Evolutionary conservation across 2,329 filamentous ascomycete genomes (phyloP).

Genomic region (Cytospora leucostoma): DNA sequence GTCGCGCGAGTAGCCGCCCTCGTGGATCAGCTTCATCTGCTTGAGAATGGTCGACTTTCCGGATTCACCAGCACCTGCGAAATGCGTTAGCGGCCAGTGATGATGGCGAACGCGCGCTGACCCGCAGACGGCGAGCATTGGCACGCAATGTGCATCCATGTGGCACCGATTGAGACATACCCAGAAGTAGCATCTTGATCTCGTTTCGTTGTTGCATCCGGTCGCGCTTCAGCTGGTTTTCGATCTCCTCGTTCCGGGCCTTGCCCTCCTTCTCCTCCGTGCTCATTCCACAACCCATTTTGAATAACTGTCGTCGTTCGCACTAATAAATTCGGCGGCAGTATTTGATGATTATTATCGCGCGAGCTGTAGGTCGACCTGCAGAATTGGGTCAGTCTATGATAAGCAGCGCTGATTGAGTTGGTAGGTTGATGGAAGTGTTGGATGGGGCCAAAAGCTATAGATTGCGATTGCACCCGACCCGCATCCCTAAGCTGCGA

Average conservation of each 20-base stretch:
- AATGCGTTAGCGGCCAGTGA: constrained; percentile 30
- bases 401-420: neutral
- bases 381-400: neutral
- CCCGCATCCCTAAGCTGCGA: neutral
- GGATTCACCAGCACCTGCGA: constrained; percentile 90
- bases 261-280: constrained; percentile 99
- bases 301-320: constrained; percentile 49
- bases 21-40: constrained; percentile 99
- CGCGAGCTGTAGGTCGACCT: neutral
- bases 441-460: neutral
- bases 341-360: neutral
- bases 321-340: constrained; percentile 11
- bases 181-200: constrained; percentile 99
- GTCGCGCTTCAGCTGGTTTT: constrained; percentile 98
- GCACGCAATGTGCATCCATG: neutral
- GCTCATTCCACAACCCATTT: constrained; percentile 99
- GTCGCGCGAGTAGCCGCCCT: constrained; percentile 96
- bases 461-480: neutral
- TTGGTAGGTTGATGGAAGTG: neutral
- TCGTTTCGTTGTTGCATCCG: constrained; percentile 99
- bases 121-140: neutral
- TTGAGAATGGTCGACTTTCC: constrained; percentile 94
- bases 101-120: neutral
- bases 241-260: constrained; percentile 99
- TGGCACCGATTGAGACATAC: constrained; percentile 55